Evolutionary conservation across 345 rosid genomes (phyloP), one percentile per base, ranked within the genome.

Genomic region (Geranium rotundifolium): DNA sequence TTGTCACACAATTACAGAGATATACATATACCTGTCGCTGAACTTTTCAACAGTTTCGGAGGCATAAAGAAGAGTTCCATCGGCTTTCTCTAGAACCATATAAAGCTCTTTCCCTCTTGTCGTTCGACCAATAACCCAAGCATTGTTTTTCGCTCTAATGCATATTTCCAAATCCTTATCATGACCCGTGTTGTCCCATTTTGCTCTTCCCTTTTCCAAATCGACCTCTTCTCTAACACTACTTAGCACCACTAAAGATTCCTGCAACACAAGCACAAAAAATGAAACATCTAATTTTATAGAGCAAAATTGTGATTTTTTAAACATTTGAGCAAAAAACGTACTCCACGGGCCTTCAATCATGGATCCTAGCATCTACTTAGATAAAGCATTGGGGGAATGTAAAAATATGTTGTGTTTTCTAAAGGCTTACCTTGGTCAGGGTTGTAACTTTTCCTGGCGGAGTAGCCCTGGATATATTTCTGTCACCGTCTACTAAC

Each of bases 141-240:
- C 83, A 71, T 82, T 86, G 77, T 95, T 95, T 75, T 80, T 90
- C 0, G 81, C 88, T 62, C 97, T 69, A 15, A 85, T 78, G 76
- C 86, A 73, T 72, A 95, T 77, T 70, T 88, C 97, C 82, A 90
- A 64, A 66, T 86, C 95, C 73, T 82, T 90, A 74, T 90, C 96
- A 52, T 19, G 70, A 69, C 59, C 77, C 1, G 70, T 56, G 58
- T 62, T 66, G 49, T 78, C 79, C 79, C 65, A 63, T 72, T 75
- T 67, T 13, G 85, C 77, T 70, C 85, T 76, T 49, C 79, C 75
- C 83, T 88, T 88, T 75, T 90, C 97, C 63, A 75, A 56, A 72
- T 90, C 96, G 30, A 90, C 89, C 77, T 83, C 95, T 71, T 90
- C 95, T 69, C 99, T 86, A 29, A 93, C 83, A 79, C 83, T 85